Percentiles rank a stretch among this genome's conserved stretches.
phyloP scores from a whole-genome alignment of 441 rosid genomes.

The Hypseocharis bilobata region DNA sequence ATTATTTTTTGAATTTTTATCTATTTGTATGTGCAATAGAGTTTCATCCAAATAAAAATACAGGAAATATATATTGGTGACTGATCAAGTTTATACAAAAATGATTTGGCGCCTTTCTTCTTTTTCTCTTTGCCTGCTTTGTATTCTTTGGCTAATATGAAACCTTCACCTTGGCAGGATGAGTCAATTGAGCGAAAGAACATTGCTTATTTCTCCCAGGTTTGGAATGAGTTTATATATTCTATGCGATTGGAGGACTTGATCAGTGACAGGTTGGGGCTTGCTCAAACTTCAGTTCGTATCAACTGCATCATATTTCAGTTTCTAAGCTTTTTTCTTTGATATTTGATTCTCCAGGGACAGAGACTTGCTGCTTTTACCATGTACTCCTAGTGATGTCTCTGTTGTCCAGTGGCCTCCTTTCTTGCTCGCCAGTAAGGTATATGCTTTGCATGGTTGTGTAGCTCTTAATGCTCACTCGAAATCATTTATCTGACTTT shows the following conservation, averaged over 20 bases:
- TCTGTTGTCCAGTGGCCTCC: constrained; percentile 89
- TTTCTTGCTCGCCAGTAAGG: constrained; percentile 94
- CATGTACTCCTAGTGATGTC: constrained; percentile 57
- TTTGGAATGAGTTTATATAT: constrained; percentile 83
- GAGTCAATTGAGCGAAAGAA: constrained; percentile 34
- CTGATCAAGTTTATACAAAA: neutral
- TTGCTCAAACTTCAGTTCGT: constrained; percentile 9
- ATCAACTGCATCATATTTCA: constrained; percentile 16
- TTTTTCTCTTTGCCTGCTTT: neutral
- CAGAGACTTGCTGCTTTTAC: constrained; percentile 74
- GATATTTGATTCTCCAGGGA: constrained; percentile 45
- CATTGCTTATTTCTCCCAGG: constrained; percentile 53
- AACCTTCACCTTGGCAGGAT: constrained; percentile 33
- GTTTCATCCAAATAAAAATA: neutral
- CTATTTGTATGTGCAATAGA: neutral
- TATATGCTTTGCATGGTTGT: constrained; percentile 26
- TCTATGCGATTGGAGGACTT: constrained; percentile 86
- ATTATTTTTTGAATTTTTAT: neutral
- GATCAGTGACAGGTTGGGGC: constrained; percentile 54
- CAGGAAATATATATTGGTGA: neutral
- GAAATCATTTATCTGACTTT: neutral
- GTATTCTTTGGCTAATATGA: neutral
- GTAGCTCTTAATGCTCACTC: constrained; percentile 6
- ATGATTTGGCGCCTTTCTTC: neutral
- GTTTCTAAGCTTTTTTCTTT: constrained; percentile 20